Percentiles rank a stretch among this genome's conserved stretches.
Conservation (phyloP, 345 rosid species). For the Linum lewisii region DNA sequence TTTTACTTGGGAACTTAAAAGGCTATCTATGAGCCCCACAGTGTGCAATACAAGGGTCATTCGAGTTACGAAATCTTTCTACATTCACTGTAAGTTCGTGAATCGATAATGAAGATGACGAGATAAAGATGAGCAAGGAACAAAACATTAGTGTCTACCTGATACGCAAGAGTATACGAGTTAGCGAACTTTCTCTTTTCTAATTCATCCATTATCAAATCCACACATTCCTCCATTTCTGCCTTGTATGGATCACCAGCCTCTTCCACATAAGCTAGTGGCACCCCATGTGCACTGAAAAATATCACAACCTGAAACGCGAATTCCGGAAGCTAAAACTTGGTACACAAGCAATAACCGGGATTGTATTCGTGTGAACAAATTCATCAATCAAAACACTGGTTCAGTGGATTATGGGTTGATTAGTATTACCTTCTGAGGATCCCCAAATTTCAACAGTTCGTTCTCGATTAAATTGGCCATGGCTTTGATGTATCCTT, state of each 20-base stretch:
- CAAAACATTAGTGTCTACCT: conserved; percentile 31
- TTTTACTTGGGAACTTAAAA: no score
- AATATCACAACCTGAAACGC: conserved; percentile 77
- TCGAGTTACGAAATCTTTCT: background rate
- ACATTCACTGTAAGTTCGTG: background rate
- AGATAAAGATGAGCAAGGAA: background rate
- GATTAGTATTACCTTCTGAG: conserved; percentile 48
- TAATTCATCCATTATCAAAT: conserved; percentile 90
- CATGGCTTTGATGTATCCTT: conserved; percentile 91
- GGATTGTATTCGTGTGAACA: background rate
- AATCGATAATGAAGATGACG: background rate
- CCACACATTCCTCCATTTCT: conserved; percentile 98
- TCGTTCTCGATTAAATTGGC: conserved; percentile 71
- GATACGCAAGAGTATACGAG: conserved; percentile 87
- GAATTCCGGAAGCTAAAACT: conserved; percentile 8
- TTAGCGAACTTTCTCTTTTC: conserved; percentile 70
- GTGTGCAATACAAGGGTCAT: no score
- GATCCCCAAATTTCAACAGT: conserved; percentile 49
- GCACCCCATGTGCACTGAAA: conserved; percentile 99
- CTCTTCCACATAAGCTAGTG: conserved; percentile 97
- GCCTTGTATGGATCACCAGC: conserved; percentile 99
- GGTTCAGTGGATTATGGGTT: background rate
- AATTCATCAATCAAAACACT: conserved; percentile 3
- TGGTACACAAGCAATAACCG: no score
- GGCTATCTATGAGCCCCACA: no score